Conservation (phyloP, 352 stramenopile species). For the Phytophthora ramorum region DNA sequence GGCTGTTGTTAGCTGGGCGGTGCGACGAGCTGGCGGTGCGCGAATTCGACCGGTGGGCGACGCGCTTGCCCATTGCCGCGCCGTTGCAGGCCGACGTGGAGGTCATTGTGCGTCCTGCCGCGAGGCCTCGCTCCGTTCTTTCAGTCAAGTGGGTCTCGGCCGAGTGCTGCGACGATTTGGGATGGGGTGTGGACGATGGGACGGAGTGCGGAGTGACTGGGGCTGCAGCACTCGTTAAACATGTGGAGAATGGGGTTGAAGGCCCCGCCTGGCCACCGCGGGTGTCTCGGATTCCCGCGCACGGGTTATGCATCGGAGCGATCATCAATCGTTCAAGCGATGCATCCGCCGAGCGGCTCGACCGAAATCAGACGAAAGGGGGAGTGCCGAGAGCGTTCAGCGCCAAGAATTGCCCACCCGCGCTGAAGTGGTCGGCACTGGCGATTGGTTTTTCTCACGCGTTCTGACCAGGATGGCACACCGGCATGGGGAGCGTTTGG, state of each 20-base stretch:
- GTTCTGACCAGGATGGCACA: too few species aligned
- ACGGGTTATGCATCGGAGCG: conserved; percentile 17
- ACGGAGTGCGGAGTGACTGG: conserved; percentile 10
- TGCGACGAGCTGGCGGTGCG: too few species aligned
- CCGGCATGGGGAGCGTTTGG: neutral
- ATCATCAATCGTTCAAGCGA: neutral
- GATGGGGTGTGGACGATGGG: conserved; percentile 26
- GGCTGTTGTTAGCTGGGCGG: neutral
- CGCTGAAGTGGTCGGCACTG: conserved; percentile 1
- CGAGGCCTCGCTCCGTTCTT: conserved; percentile 5
- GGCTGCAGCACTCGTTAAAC: conserved; percentile 14
- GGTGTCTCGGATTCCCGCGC: conserved; percentile 33
- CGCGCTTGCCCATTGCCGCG: conserved; percentile 9
- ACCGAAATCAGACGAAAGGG: conserved; percentile 25
- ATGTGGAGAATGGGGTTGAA: conserved; percentile 30
- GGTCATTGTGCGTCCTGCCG: conserved; percentile 19
- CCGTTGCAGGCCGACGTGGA: conserved; percentile 21
- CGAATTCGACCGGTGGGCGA: neutral
- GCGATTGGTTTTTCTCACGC: conserved; percentile 26
- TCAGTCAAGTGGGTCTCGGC: conserved; percentile 25
- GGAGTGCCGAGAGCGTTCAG: neutral
- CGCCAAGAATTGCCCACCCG: neutral
- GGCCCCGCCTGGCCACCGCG: neutral
- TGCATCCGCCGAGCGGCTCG: conserved; percentile 10
- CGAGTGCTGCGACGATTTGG: conserved; percentile 32